Evolutionary conservation across 2,329 filamentous ascomycete species (phyloP).

Genomic region (Ophiocordyceps camponoti-leonardi): DNA sequence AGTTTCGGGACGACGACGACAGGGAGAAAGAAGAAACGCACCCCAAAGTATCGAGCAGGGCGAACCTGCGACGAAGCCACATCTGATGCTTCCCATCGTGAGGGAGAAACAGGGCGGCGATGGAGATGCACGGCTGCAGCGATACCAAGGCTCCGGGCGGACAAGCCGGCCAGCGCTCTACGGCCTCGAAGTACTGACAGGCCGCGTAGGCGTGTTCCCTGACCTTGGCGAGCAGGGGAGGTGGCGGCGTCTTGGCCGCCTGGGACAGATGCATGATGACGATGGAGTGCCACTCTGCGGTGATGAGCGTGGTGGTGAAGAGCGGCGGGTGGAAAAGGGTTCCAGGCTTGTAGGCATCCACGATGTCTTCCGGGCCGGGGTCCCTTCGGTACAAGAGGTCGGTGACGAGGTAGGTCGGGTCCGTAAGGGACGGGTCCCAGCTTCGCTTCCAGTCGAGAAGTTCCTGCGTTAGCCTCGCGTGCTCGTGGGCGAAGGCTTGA

Average conservation of each 20-base stretch:
- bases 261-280: constrained; percentile 70
- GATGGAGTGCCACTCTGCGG: constrained; percentile 63
- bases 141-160: constrained; percentile 55
- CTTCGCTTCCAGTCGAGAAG: constrained; percentile 33
- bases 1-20: not conserved
- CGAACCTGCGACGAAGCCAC: constrained; percentile 71
- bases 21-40: constrained; percentile 26
- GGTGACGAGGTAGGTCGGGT: constrained; percentile 44
- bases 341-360: constrained; percentile 55
- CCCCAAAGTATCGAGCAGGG: constrained; percentile 62
- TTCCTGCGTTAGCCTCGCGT: constrained; percentile 30
- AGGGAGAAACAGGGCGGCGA: constrained; percentile 66
- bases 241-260: constrained; percentile 38
- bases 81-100: constrained; percentile 52
- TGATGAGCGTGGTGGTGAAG: constrained; percentile 58
- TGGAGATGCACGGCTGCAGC: constrained; percentile 58
- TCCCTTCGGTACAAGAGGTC: constrained; percentile 39
- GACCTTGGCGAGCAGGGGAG: constrained; percentile 34
- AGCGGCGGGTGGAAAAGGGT: constrained; percentile 53
- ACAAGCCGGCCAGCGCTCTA: constrained; percentile 53
- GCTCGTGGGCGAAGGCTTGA: constrained; percentile 47
- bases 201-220: constrained; percentile 46
- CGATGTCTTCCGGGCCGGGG: constrained; percentile 45
- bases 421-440: constrained; percentile 44
- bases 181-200: constrained; percentile 64